Conservation (phyloP, 2,329 filamentous ascomycete species). For the Scorias spongiosa region DNA sequence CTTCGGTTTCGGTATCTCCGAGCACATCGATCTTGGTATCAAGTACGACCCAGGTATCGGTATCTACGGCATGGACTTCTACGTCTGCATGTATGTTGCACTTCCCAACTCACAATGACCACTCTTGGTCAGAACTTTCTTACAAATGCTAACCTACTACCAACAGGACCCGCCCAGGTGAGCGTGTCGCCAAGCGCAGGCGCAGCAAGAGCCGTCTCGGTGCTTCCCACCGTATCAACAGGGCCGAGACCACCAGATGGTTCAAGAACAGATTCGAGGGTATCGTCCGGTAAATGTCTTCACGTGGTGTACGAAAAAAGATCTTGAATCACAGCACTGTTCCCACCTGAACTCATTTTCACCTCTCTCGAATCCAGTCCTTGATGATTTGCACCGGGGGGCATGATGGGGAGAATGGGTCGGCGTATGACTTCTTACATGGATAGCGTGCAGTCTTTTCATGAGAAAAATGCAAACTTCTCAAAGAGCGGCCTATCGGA, state of each 20-base stretch:
- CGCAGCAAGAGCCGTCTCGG: constrained; percentile 79
- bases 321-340: constrained; percentile 1
- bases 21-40: constrained; percentile 99
- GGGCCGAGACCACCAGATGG: constrained; percentile 94
- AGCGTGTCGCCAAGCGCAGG: constrained; percentile 91
- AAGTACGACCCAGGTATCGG: constrained; percentile 98
- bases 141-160: not conserved
- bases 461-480: constrained; percentile 5
- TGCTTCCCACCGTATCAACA: constrained; percentile 81
- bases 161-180: constrained; percentile 76
- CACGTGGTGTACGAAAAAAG: too few relatives aligned
- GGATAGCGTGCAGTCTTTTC: not conserved
- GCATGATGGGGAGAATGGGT: constrained; percentile 2
- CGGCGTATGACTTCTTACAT: not conserved
- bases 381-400: constrained; percentile 1
- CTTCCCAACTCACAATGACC: not conserved
- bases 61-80: constrained; percentile 99
- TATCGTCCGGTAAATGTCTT: constrained; percentile 76
- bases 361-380: constrained; percentile 4
- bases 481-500: constrained; percentile 22
- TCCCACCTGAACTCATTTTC: constrained; percentile 4
- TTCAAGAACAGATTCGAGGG: constrained; percentile 94
- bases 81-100: constrained; percentile 83
- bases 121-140: too few relatives aligned
- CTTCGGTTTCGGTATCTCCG: constrained; percentile 99